Base-by-base conservation (phyloP, 331 rosid species). In the Pyracantha coccinea region DNA sequence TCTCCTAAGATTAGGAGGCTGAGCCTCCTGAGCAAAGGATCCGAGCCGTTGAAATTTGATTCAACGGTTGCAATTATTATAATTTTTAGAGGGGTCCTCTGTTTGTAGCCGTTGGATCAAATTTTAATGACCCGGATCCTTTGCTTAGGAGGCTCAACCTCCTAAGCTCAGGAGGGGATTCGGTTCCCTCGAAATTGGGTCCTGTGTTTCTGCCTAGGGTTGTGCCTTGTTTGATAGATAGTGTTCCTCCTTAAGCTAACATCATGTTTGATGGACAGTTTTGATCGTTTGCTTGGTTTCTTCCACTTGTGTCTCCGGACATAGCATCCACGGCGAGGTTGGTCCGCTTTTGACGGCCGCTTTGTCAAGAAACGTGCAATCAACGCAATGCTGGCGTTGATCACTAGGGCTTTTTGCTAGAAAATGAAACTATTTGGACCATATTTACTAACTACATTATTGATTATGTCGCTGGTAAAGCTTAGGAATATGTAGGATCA, bases 221-320 rank as follows among this genome's bases (percentile, higher is more conserved):
- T 66, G 85, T 73, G 65, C 98, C 91, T 77, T 93, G 92, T 67
- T 75, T 88, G 80, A 91, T 4, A 67, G 87, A 93, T 21, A 93
- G 82, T 0, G 95, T 87, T 33, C 73, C 44, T 1, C 76, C 68
- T 71, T 85, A 94, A 32, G 86, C 81, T 44, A 83, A 2, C 60
- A 85, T 3, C 17, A 83, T 63, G 84, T 90, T 89, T 62, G 98
- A 96, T 14, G 97, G 1, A 91, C 58, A 91, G 91, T 80, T 79
- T 89, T 93, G 32, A 79, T 58, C 88, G 89, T 93, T 87, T 91
- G 91, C 81, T 91, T 93, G 16, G 94, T 89, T 88, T 93, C 96
- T 77, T 93, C 96, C 1, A 91, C 96, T 85, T 91, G 96, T 17
- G 93, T 94, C 69, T 87, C 95, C 2, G 96, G 41, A 73, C 90